Evolutionary conservation across 768 basidiomycete genomes (phyloP).

Genomic region (Asterophora parasitica): DNA sequence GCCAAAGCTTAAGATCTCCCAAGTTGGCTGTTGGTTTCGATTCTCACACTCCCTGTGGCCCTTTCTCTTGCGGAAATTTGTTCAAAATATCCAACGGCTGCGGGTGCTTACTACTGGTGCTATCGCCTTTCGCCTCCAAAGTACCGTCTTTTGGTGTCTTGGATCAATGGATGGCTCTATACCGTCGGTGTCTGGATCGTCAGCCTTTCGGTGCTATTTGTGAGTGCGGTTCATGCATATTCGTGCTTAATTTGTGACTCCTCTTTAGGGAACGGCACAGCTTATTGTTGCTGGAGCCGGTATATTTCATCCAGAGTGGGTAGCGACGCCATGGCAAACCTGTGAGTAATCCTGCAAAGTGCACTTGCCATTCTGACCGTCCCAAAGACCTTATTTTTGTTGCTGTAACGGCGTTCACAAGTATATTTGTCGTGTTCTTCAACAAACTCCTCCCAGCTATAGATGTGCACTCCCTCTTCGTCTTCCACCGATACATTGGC

Average conservation of each 20-base stretch:
- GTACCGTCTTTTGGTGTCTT: conserved; percentile 48
- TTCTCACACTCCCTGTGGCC: conserved; percentile 43
- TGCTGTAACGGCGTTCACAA: conserved; percentile 43
- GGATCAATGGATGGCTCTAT: conserved; percentile 68
- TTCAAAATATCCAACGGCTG: conserved; percentile 57
- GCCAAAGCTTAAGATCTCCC: neutral
- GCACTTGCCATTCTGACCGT: too few relatives aligned
- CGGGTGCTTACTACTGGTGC: conserved; percentile 65
- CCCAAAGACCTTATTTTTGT: conserved; percentile 50
- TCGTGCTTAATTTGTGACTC: too few relatives aligned
- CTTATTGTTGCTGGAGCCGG: conserved; percentile 54
- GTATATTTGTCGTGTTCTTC: conserved; percentile 50
- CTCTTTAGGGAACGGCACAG: conserved; percentile 47
- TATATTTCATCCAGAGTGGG: conserved; percentile 56
- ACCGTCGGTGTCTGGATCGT: conserved; percentile 68
- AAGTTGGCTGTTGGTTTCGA: conserved; percentile 50
- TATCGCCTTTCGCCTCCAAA: conserved; percentile 53
- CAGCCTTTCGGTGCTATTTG: conserved; percentile 62
- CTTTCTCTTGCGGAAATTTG: conserved; percentile 55
- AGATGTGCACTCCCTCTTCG: conserved; percentile 39
- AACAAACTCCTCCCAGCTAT: conserved; percentile 46
- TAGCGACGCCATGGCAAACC: conserved; percentile 55
- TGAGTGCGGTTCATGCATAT: too few relatives aligned
- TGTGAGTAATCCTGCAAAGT: conserved; percentile 27
- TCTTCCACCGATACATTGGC: neutral